Evolutionary conservation across 2,329 filamentous ascomycete species (phyloP), one percentile per base, ranked within the genome.

Genomic region (Monosporascus sp.): DNA sequence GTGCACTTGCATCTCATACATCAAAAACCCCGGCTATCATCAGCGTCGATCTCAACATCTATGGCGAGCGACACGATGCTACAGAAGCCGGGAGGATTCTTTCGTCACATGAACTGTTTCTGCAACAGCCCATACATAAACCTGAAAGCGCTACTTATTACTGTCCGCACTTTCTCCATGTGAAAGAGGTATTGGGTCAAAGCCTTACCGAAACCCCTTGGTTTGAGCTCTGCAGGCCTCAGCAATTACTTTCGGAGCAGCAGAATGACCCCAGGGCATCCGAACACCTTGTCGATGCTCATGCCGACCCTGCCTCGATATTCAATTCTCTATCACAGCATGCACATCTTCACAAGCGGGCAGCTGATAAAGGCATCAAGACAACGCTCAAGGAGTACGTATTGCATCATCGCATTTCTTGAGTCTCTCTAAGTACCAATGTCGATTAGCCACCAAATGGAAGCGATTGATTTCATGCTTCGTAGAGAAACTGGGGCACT

Each of bases 401-500:
- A 27, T 27, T 27, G 25, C 25, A 27, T 9, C 25, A 9, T 27
- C 25, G 2, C 25, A 27, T 27, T 27, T 27, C 7, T 6, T 27
- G 25, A 27, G 25, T 27, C 25, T 27, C 8, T 27, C 25, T 27
- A 27, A 27, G 25, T 27, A 9, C 25, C 25, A 27, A 27, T 27
- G 25, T 27, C 25, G 25, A 27, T 27, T 27, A 27, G 54, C 9
- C 51, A 54, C 42, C 54, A 56, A n/a, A 51, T 47, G 25, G 49
- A 56, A 38, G 54, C 54, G 1, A 51, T 54, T 14, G 54, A 56
- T 42, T 56, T 56, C 49, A 49, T 56, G 8, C 49, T 54, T 27
- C 34, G 41, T 41, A 48, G 54, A 27, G 51, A 56, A 27, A 54
- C 9, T 17, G 54, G 36, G 6, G 22, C 27, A 31, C 22, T 49